phyloP scores from a whole-genome alignment of 257 asterid species.

The Plantago ovata region DNA sequence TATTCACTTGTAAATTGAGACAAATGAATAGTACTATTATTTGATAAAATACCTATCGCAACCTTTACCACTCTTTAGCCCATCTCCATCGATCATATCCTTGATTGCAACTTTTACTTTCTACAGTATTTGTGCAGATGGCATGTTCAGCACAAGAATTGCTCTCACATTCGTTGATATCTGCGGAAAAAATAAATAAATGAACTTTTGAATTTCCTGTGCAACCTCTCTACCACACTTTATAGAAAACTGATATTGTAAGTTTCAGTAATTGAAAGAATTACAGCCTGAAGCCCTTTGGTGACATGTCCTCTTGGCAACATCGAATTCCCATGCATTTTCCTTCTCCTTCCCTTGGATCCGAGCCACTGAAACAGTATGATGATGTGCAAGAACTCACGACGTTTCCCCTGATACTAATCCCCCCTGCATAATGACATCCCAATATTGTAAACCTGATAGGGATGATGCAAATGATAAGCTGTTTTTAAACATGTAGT shows the following conservation, averaged over 20 bases:
- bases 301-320: constrained; percentile 23
- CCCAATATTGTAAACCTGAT: constrained; percentile 22
- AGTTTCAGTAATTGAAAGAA: background rate
- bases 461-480: background rate
- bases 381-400: constrained; percentile 8
- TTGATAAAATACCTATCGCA: background rate
- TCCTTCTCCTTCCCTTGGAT: constrained; percentile 15
- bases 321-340: constrained; percentile 23
- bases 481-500: too few species aligned
- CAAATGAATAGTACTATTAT: background rate
- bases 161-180: constrained; percentile 7
- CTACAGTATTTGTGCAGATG: background rate
- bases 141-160: constrained; percentile 8
- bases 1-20: too few species aligned
- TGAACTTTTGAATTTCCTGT: too few species aligned
- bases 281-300: constrained; percentile 12
- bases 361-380: background rate
- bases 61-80: background rate
- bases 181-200: constrained; percentile 5
- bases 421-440: constrained; percentile 25
- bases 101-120: background rate
- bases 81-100: constrained; percentile 7
- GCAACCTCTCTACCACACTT: too few species aligned
- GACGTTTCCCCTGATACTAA: constrained; percentile 1
- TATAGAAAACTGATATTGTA: background rate